A percentile compares a stretch with the other conserved stretches of the same genome.
phyloP scores from a whole-genome alignment of 192 early-diverging fungal species.

The Coemansia pectinata region DNA sequence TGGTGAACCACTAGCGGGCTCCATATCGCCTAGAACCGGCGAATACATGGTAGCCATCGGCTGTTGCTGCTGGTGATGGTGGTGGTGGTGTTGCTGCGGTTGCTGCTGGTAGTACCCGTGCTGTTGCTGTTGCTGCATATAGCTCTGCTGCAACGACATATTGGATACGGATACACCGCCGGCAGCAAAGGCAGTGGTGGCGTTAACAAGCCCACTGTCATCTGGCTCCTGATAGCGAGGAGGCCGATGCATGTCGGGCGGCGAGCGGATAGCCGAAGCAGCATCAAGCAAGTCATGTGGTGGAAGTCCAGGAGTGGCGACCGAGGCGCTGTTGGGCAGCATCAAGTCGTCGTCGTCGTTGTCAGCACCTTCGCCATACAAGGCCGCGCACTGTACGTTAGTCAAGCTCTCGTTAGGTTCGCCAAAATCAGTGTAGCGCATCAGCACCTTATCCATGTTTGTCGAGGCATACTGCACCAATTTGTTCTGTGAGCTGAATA shows the following conservation, averaged over 20 bases:
- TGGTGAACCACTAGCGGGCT: conserved; percentile 9
- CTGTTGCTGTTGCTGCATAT: conserved; percentile 18
- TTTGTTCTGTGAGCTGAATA: conserved; percentile 93
- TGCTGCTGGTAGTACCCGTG: not conserved
- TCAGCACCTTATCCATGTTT: conserved; percentile 91
- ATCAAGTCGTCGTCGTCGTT: conserved; percentile 29
- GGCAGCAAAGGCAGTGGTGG: conserved; percentile 9
- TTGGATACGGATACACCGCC: conserved; percentile 2
- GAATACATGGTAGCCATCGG: conserved; percentile 39
- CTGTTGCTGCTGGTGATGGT: conserved; percentile 12
- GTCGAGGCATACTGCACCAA: conserved; percentile 90
- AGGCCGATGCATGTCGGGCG: conserved; percentile 15
- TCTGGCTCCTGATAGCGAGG: not conserved
- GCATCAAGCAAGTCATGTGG: conserved; percentile 23
- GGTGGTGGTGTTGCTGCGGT: conserved; percentile 12
- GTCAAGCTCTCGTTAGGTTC: conserved; percentile 60
- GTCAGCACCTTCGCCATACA: conserved; percentile 44
- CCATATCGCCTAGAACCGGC: conserved; percentile 30
- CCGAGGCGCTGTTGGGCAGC: conserved; percentile 23
- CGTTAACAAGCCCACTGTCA: conserved; percentile 4
- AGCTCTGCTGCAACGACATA: conserved; percentile 15
- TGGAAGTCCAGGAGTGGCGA: conserved; percentile 11
- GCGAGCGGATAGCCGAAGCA: conserved; percentile 5
- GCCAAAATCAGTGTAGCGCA: conserved; percentile 77
- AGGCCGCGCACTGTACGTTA: conserved; percentile 56